Evolutionary conservation across 768 basidiomycete species (phyloP), one percentile per base, ranked within the genome.

Genomic region (Auriscalpium orientale): DNA sequence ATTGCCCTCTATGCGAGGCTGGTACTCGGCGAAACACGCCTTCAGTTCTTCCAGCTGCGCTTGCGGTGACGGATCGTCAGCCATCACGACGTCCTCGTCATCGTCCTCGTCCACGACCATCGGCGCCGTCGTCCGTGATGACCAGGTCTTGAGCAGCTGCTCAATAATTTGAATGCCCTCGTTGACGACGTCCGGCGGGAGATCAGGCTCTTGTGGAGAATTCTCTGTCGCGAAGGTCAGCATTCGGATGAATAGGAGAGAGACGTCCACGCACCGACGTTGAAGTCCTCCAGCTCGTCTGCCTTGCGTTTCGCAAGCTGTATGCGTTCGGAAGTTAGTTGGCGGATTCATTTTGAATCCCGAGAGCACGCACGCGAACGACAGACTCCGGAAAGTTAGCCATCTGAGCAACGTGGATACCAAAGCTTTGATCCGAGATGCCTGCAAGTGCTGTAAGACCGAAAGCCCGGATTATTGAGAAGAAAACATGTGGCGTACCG

Each of bases 331-430:
- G 21, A 28, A 4, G 15, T 48, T 46, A 28, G 4, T 28, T 2
- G 4, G 13, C 52, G 15, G 34, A 49, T 43, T 13, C 20, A 38
- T 18, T 37, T 22, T 20, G n/a, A 15, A 49, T 6, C 8, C 36
- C n/a, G 2, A 11, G 2, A 44, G 8, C 18, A 11, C 76, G 56
- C 49, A 90, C 88, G 77, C 88, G 91, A 57, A 98, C 81, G 11
- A 98, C 95, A 60, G 84, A 88, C 58, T 95, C 90, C 0, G 97
- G 97, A 71, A 99, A 99, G 70, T 98, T 95, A 4, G 95, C 95
- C n/a, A 98, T 76, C 67, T 93, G 81, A 0, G 97, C 97, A 15
- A 99, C 97, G 63, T 98, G 94, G 33, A 99, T 98, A 70, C 95
- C 97, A 65, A 98, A 98, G 67, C 92, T 95, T 70, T 98, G 95